Evolutionary conservation across 192 early-diverging fungal genomes (phyloP), one percentile per base, ranked within the genome.

Genomic region (Kickxella alabastrina): DNA sequence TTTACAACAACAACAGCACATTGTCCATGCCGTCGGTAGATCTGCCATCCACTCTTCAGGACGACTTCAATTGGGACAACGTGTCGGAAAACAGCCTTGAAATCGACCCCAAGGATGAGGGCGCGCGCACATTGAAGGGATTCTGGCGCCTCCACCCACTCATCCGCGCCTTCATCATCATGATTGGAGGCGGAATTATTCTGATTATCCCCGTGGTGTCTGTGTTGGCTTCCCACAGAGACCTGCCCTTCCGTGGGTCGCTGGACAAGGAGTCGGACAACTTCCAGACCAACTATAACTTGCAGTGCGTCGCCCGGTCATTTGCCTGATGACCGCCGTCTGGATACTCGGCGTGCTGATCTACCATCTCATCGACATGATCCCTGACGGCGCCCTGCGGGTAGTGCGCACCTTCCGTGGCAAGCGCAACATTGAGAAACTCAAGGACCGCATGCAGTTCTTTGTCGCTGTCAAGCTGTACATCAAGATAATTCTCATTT

Each of bases 131-230:
- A 26, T 50, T 50, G 23, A 56, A 37, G 10, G 58, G 60, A 17
- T 70, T 77, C 58, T 82, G 80, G 80, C 74, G 77, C 28, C 58
- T 71, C 54, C 80, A 82, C 52, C 79, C 82, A 23, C 52, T 81
- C 10, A 31, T 84, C 29, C 73, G 82, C 6, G 78, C 81, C 26
- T 40, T 82, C 36, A 56, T 68, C 26, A 65, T 82, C 26, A 80
- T 81, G 73, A n/a, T 80, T 0, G 57, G 68, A 6, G 76, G 79
- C 17, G 76, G 79, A 9, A 68, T 76, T 8, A 48, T 84, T 14
- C 52, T 84, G 13, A 75, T 79, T 18, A 57, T 67, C 19, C 82
- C 82, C 10, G 68, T 73, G 1, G 68, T 84, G 42, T 55, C 68
- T 2, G 75, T 81, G 14, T 19, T 73, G 21, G 75, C 69, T 10